Evolutionary conservation across 805 yeast species (phyloP), one percentile per base, ranked within the genome.

Genomic region (Lipomyces yamadae): DNA sequence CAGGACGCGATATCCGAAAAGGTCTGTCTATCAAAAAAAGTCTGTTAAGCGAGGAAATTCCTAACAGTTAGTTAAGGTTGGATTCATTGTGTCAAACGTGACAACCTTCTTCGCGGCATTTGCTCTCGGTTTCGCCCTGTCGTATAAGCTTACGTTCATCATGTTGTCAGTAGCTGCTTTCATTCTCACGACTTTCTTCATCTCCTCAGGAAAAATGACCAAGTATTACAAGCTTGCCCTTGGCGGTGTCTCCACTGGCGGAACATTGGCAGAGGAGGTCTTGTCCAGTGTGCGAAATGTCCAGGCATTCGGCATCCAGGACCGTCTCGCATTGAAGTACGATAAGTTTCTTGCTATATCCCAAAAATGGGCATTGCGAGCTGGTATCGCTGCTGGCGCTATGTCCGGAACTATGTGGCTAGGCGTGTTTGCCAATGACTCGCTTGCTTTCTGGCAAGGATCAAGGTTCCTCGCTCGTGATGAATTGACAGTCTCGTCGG

Each of bases 1-100:
- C 82, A 81, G 66, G 82, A 79, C 53, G 82, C 82, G 32, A 79
- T 80, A 62, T 76, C 80, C 42, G 82, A 80, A 67, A 80, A 80
- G 71, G 55, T 24, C 13, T 11, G 55, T 29, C 30, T 48, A 6
- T 29, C 29, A 6, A 8, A 4, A 6, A 15, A 42, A 42, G 8
- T 6, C n/a, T 5, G 7, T 42, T 1, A 10, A 42, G 24, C n/a
- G 6, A 42, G 6, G 8, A 42, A 5, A 7, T 7, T 15, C 8
- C 48, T 42, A 42, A 42, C 34, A 8, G n/a, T 0, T 52, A 6
- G 15, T 3, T 33, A 6, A 52, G 55, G 72, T 64, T 70, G 74
- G 70, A 13, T 73, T 76, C 56, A 78, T 79, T 52, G 69, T 77
- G 18, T 75, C 76, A 52, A 81, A 80, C 37, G 55, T 80, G 6